Percentiles rank a stretch among this genome's conserved stretches.
Evolutionary conservation across 1,139 yeast species (phyloP).

Genomic region (Zygosaccharomyces pseudobailii): DNA sequence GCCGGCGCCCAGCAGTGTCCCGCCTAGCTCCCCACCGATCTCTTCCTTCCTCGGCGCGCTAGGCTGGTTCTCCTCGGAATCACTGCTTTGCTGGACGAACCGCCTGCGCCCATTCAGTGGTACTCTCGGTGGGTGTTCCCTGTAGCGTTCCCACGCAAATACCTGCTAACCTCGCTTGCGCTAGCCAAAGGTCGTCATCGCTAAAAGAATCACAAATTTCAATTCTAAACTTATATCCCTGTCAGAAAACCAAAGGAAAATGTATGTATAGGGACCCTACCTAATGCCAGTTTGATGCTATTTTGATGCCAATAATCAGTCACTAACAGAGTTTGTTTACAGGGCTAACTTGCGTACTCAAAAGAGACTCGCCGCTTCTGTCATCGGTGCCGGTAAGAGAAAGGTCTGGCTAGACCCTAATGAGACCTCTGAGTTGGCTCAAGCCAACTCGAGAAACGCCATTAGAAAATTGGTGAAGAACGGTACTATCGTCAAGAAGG

Average conservation of each 20-base stretch:
- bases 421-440: constrained; percentile 93
- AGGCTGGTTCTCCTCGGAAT: too few species aligned
- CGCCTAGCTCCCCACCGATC: too few species aligned
- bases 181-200: constrained; percentile 1
- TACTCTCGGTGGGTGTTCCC: not conserved
- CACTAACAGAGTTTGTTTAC: constrained; percentile 14
- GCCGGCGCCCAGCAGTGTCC: too few species aligned
- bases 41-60: too few species aligned
- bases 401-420: constrained; percentile 99
- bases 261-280: constrained; percentile 1
- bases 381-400: constrained; percentile 99
- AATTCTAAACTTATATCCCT: not conserved
- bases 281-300: not conserved
- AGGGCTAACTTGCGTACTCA: constrained; percentile 99
- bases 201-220: constrained; percentile 1
- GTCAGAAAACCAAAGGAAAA: constrained; percentile 3
- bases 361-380: constrained; percentile 99
- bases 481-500: constrained; percentile 98
- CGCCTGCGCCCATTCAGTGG: not conserved
- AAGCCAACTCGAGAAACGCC: constrained; percentile 98
- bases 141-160: not conserved
- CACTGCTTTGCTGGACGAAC: too few species aligned
- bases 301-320: not conserved
- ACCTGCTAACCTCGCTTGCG: not conserved
- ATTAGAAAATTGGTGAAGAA: constrained; percentile 97